Conservation (phyloP, 2,329 filamentous ascomycete species). For the Pseudopithomyces chartarum region DNA sequence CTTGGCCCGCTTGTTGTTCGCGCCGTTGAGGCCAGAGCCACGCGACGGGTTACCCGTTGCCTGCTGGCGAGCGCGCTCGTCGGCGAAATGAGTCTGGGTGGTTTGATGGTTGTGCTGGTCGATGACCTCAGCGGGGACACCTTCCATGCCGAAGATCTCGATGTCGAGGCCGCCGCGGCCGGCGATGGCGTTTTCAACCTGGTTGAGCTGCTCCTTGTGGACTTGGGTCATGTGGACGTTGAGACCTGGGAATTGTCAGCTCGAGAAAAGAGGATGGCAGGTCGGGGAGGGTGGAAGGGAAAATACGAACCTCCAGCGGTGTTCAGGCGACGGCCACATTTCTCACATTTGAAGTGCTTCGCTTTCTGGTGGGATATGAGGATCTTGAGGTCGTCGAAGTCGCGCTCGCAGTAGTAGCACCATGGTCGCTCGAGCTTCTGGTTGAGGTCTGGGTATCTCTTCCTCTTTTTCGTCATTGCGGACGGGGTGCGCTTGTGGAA, state of each 20-base stretch:
- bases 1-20: constrained; percentile 65
- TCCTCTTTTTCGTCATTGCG: constrained; percentile 74
- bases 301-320: constrained; percentile 78
- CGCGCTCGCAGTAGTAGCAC: constrained; percentile 99
- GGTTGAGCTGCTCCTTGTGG: constrained; percentile 87
- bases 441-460: constrained; percentile 82
- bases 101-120: constrained; percentile 86
- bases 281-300: constrained; percentile 35
- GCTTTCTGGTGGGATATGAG: constrained; percentile 97
- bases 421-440: constrained; percentile 86
- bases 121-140: constrained; percentile 84
- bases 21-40: constrained; percentile 35
- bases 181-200: constrained; percentile 89
- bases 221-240: constrained; percentile 98
- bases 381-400: constrained; percentile 97
- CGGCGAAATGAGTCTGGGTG: constrained; percentile 81
- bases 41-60: constrained; percentile 83
- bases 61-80: constrained; percentile 79
- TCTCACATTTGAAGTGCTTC: constrained; percentile 98
- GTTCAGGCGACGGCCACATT: constrained; percentile 85
- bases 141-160: constrained; percentile 98
- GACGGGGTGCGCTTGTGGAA: background rate
- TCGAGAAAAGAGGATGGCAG: background rate
- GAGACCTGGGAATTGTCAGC: constrained; percentile 64
- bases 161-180: constrained; percentile 85